Evolutionary conservation across 768 basidiomycete genomes (phyloP).

Genomic region (Boletus speciosus): DNA sequence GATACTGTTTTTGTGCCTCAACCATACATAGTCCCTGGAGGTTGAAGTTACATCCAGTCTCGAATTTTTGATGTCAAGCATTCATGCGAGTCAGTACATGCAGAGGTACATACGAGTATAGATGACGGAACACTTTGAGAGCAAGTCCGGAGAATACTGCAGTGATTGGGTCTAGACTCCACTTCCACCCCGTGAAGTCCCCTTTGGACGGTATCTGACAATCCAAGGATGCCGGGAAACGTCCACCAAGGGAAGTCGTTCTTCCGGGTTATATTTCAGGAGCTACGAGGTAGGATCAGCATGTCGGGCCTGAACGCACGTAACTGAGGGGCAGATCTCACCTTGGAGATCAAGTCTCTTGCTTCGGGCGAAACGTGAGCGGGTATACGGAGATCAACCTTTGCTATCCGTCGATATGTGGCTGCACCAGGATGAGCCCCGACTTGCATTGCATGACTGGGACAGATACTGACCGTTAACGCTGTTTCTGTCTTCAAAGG

Average conservation of each 20-base stretch:
- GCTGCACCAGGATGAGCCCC: conserved; percentile 41
- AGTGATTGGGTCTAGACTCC: conserved; percentile 13
- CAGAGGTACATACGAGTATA: conserved; percentile 10
- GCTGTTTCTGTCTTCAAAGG: conserved; percentile 83
- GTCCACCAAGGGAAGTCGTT: conserved; percentile 69
- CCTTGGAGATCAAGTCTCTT: conserved; percentile 44
- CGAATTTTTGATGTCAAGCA: not conserved
- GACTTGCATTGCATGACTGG: not conserved
- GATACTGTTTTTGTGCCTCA: not conserved
- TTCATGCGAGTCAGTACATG: conserved; percentile 10
- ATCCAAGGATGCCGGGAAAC: conserved; percentile 89
- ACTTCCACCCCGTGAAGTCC: conserved; percentile 28
- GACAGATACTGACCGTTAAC: conserved; percentile 55
- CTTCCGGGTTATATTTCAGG: conserved; percentile 75
- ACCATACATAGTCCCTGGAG: not conserved
- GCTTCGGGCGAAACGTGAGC: conserved; percentile 41
- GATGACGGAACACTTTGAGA: conserved; percentile 5
- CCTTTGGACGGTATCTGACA: conserved; percentile 58
- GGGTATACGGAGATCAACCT: conserved; percentile 68
- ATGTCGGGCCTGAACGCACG: conserved; percentile 6
- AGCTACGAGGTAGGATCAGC: conserved; percentile 49
- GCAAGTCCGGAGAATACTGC: not conserved
- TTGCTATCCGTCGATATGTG: conserved; percentile 86
- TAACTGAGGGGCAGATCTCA: conserved; percentile 9
- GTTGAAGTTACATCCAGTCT: not conserved